A percentile compares a stretch with the other conserved stretches of the same genome.
Evolutionary conservation across 257 asterid genomes (phyloP).

Genomic region (Capsicum rhomboideum): DNA sequence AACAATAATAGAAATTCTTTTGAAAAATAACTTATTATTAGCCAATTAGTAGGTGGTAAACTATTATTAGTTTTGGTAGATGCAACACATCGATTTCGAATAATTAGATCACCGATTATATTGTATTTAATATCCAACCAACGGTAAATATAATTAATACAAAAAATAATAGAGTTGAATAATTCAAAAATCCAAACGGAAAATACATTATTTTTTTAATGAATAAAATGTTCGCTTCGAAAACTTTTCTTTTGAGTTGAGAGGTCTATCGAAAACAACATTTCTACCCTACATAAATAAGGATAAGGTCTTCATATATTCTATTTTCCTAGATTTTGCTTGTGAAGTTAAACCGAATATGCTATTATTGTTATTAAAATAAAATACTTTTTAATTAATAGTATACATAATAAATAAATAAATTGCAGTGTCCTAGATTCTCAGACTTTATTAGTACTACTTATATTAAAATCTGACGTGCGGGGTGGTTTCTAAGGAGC

Average conservation of each 20-base stretch:
- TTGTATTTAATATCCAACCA: background rate
- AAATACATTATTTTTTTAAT: background rate
- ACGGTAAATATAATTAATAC: background rate
- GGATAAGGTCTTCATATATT: no score
- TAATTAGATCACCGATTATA: background rate
- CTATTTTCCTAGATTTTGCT: no score
- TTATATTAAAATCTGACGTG: background rate
- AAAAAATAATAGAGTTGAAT: background rate
- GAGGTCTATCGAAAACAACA: no score
- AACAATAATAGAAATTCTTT: background rate
- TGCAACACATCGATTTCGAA: background rate
- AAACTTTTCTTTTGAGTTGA: no score
- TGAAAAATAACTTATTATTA: background rate
- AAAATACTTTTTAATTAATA: no score
- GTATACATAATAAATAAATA: no score
- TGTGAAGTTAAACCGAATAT: no score
- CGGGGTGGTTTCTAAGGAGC: background rate
- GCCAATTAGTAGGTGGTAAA: background rate
- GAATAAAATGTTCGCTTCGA: background rate
- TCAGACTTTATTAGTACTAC: background rate
- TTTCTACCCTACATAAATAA: no score
- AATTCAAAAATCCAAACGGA: background rate
- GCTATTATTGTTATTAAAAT: no score
- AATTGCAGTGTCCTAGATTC: no score
- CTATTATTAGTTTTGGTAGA: background rate